phyloP scores from a whole-genome alignment of 176 grass and related monocot genomes.

The Paspalum vaginatum region DNA sequence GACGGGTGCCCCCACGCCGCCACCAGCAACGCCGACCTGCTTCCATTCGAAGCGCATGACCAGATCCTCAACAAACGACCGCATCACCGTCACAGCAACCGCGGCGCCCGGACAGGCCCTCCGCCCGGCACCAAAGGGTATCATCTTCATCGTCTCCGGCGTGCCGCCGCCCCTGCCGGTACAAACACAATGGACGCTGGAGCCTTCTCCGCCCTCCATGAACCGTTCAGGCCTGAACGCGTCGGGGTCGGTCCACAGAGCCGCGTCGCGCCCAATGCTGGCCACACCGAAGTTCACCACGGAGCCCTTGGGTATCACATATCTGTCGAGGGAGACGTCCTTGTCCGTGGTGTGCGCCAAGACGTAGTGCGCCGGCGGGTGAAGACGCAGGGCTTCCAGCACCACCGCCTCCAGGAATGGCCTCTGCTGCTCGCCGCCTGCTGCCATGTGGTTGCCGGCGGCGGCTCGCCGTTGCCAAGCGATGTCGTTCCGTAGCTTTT shows the following conservation, averaged over 20 bases:
- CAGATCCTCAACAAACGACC: not conserved
- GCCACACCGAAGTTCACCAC: conserved; percentile 38
- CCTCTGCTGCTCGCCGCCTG: not conserved
- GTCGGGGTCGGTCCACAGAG: not conserved
- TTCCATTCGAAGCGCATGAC: not conserved
- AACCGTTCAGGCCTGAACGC: conserved; percentile 30
- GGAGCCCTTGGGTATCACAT: conserved; percentile 21
- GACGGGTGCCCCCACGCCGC: not conserved
- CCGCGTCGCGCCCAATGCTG: not conserved
- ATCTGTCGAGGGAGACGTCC: not conserved
- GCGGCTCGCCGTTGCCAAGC: not conserved
- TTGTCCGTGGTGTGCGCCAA: conserved; percentile 32
- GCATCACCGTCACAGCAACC: not conserved
- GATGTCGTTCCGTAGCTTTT: conserved; percentile 7
- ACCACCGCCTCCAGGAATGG: conserved; percentile 39
- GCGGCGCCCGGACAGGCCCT: conserved; percentile 11
- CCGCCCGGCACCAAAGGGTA: conserved; percentile 24
- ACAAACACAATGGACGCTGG: not conserved
- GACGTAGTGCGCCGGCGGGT: conserved; percentile 42
- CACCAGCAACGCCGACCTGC: not conserved
- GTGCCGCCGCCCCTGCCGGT: too few relatives aligned
- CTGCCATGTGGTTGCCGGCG: not conserved
- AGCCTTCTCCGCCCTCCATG: conserved; percentile 8
- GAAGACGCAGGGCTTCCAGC: conserved; percentile 35
- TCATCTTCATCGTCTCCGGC: conserved; percentile 31